Conservation (phyloP, 2,329 filamentous ascomycete genomes). For the Beauveria medogensis region DNA sequence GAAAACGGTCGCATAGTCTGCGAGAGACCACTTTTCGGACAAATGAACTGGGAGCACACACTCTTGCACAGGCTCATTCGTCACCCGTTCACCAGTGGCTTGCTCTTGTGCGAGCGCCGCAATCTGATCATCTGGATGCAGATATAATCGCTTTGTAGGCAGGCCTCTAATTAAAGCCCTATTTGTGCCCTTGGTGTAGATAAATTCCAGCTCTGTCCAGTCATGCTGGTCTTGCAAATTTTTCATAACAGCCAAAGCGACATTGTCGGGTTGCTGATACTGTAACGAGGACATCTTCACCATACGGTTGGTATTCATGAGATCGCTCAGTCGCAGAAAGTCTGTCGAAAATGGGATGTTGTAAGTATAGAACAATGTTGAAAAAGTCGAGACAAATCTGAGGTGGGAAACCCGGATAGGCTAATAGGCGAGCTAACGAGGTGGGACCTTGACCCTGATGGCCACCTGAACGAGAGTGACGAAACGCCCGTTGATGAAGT, state of each 20-base stretch:
- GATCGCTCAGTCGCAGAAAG: neutral
- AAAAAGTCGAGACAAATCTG: neutral
- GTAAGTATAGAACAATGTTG: neutral
- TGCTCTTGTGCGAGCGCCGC: slow-evolving; percentile 57
- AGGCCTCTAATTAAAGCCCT: slow-evolving; percentile 64
- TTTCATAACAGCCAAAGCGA: slow-evolving; percentile 47
- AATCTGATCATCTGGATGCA: slow-evolving; percentile 77
- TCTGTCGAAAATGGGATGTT: neutral
- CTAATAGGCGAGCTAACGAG: neutral
- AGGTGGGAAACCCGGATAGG: neutral
- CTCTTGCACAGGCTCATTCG: slow-evolving; percentile 52
- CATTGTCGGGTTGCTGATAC: slow-evolving; percentile 11
- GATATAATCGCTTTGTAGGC: slow-evolving; percentile 64
- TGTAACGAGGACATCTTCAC: neutral
- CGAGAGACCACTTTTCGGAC: slow-evolving; percentile 63
- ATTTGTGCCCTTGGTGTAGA: slow-evolving; percentile 36
- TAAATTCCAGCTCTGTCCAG: slow-evolving; percentile 56
- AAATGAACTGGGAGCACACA: slow-evolving; percentile 72
- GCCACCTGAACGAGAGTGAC: neutral
- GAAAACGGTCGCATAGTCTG: slow-evolving; percentile 60
- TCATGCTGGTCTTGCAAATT: slow-evolving; percentile 70
- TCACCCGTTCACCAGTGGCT: slow-evolving; percentile 34
- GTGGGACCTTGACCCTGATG: slow-evolving; percentile 4
- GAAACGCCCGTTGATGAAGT: too few species aligned
- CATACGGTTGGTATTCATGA: neutral